Evolutionary conservation across 2,329 filamentous ascomycete genomes (phyloP).

Genomic region (Botryosphaeria dothidea): DNA sequence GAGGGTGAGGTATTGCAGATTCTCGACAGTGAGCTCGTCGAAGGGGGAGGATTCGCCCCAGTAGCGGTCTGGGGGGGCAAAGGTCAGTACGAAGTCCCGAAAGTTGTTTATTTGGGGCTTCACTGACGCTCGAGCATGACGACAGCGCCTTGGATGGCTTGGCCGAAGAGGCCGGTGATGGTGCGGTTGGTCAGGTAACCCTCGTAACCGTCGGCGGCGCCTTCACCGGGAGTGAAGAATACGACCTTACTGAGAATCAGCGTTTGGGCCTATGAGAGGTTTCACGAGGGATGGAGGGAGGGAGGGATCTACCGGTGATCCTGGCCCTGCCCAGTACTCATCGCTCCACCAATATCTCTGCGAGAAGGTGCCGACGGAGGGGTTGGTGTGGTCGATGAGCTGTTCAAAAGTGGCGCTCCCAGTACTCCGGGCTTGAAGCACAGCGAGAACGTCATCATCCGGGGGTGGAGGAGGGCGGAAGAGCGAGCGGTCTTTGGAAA

Average conservation of each 20-base stretch:
- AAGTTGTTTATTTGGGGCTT: too few species aligned
- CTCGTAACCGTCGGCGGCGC: slow-evolving; percentile 47
- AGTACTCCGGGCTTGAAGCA: background rate
- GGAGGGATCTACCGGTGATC: slow-evolving; percentile 53
- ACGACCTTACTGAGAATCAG: slow-evolving; percentile 30
- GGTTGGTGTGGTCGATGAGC: slow-evolving; percentile 60
- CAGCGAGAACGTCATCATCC: background rate
- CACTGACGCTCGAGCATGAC: slow-evolving; percentile 52
- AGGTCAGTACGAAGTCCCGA: background rate
- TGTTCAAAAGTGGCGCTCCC: slow-evolving; percentile 48
- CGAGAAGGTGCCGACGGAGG: slow-evolving; percentile 56
- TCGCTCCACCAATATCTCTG: slow-evolving; percentile 57
- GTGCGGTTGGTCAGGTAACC: slow-evolving; percentile 54
- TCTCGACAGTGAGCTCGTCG: slow-evolving; percentile 51
- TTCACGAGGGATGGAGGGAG: too few species aligned
- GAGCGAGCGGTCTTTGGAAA: slow-evolving; percentile 1
- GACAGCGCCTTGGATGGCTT: slow-evolving; percentile 56
- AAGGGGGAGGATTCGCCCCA: slow-evolving; percentile 60
- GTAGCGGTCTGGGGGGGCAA: slow-evolving; percentile 48
- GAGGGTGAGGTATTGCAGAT: slow-evolving; percentile 56
- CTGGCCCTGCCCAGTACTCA: slow-evolving; percentile 55
- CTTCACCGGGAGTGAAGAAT: slow-evolving; percentile 56
- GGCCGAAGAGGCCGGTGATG: slow-evolving; percentile 53
- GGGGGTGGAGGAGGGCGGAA: slow-evolving; percentile 2
- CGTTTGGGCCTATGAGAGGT: too few species aligned